These are phyloP conservation scores for Lipomyces yamanashiensis DNA, from an alignment of 805 yeast genomes.

Conservation along the genomic window DNA sequence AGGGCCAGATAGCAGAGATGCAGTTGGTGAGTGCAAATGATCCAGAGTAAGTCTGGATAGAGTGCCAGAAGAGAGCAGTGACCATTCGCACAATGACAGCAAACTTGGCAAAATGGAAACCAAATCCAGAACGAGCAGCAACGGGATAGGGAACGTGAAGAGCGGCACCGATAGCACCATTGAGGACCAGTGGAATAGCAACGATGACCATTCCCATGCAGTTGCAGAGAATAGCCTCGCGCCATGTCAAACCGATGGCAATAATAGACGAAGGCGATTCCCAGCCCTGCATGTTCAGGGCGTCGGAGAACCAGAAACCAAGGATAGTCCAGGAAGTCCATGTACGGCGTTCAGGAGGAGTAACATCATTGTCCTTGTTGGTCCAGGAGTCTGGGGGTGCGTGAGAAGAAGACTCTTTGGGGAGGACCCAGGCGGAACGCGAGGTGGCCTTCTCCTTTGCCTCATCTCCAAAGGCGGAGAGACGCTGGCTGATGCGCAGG, in stretches of 20 bases:
- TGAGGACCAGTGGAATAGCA: slow-evolving; percentile 68
- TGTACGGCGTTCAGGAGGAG: slow-evolving; percentile 34
- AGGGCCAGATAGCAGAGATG: slow-evolving; percentile 38
- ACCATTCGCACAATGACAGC: slow-evolving; percentile 34
- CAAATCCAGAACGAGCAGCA: slow-evolving; percentile 77
- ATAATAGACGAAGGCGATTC: slow-evolving; percentile 35
- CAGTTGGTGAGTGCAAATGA: slow-evolving; percentile 33
- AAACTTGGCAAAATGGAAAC: slow-evolving; percentile 45
- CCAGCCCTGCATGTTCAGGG: slow-evolving; percentile 37
- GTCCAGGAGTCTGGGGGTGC: slow-evolving; percentile 40
- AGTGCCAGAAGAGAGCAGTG: slow-evolving; percentile 37
- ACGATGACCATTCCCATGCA: slow-evolving; percentile 50
- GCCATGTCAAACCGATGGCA: slow-evolving; percentile 36
- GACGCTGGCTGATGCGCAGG: slow-evolving; percentile 10
- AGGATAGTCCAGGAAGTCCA: slow-evolving; percentile 35
- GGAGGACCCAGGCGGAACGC: slow-evolving; percentile 37
- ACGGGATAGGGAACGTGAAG: slow-evolving; percentile 89
- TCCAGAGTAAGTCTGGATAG: slow-evolving; percentile 35
- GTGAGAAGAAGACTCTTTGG: slow-evolving; percentile 36
- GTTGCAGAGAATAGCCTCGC: slow-evolving; percentile 32
- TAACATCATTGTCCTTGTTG: slow-evolving; percentile 37
- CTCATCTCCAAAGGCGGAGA: slow-evolving; percentile 9
- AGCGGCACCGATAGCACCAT: slow-evolving; percentile 78
- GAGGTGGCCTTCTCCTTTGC: slow-evolving; percentile 36
- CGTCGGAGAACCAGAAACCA: slow-evolving; percentile 38